phyloP scores from a whole-genome alignment of 495 filamentous ascomycete genomes.

The Diplogelasinospora grovesii region DNA sequence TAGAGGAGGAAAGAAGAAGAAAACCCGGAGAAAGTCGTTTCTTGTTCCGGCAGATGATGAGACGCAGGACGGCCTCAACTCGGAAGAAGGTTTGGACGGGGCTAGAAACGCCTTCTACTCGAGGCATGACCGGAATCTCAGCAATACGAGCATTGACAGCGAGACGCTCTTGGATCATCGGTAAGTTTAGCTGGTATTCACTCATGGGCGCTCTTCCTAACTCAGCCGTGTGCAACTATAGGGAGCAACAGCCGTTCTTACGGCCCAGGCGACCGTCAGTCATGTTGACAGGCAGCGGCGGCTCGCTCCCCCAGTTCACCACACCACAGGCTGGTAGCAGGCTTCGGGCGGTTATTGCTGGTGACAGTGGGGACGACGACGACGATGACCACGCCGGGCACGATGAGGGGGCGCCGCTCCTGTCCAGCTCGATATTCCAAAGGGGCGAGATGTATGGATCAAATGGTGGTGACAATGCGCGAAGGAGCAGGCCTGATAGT shows the following conservation, averaged over 20 bases:
- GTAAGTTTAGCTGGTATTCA: constrained; percentile 31
- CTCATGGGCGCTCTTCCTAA: neutral
- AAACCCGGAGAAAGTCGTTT: constrained; percentile 59
- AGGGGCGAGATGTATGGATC: constrained; percentile 33
- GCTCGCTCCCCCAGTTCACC: constrained; percentile 26
- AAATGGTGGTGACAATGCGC: constrained; percentile 23
- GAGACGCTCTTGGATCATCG: constrained; percentile 74
- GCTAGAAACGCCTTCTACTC: constrained; percentile 49
- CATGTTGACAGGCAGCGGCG: constrained; percentile 30
- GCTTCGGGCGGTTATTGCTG: constrained; percentile 20
- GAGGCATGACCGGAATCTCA: constrained; percentile 51
- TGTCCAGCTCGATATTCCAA: constrained; percentile 33
- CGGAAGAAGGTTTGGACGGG: constrained; percentile 28
- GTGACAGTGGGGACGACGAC: constrained; percentile 26
- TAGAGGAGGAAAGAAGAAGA: constrained; percentile 54
- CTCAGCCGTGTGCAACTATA: constrained; percentile 18
- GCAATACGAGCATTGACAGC: constrained; percentile 76
- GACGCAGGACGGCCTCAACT: constrained; percentile 28
- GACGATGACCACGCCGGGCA: constrained; percentile 30
- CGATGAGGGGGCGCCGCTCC: constrained; percentile 50
- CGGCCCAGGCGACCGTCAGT: constrained; percentile 57
- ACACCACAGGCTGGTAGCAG: constrained; percentile 28
- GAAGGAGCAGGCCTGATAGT: constrained; percentile 20
- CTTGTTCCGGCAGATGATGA: constrained; percentile 43
- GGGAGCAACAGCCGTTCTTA: constrained; percentile 62